phyloP scores from a whole-genome alignment of 257 asterid genomes.

The Solanum ahanhuiri region DNA sequence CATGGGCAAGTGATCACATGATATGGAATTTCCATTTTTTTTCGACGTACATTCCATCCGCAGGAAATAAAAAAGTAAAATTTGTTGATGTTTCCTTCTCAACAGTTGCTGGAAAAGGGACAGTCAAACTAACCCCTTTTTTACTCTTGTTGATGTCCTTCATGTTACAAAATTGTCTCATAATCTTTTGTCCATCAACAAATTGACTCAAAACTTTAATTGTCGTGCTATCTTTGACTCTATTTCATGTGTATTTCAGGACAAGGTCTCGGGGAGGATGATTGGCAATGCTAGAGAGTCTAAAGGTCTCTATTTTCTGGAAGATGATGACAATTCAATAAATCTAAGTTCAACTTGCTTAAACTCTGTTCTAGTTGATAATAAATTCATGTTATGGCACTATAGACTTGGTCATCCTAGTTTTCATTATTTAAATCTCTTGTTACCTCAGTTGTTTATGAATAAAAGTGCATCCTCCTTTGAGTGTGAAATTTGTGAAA shows the following conservation, averaged over 20 bases:
- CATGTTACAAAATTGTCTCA: not conserved
- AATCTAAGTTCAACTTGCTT: not conserved
- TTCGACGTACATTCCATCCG: not conserved
- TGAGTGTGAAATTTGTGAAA: not conserved
- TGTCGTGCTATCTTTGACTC: no score
- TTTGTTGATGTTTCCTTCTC: not conserved
- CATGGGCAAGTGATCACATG: not conserved
- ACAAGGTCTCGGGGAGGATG: no score
- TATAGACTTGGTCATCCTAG: not conserved
- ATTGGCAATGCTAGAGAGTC: no score
- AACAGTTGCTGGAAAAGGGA: not conserved
- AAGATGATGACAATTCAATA: not conserved
- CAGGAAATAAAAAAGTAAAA: not conserved
- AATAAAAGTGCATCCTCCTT: not conserved
- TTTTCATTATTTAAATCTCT: not conserved
- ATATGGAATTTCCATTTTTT: not conserved
- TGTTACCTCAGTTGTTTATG: not conserved
- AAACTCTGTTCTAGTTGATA: not conserved
- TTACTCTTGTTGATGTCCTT: not conserved
- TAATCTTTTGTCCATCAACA: not conserved
- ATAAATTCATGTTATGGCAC: not conserved
- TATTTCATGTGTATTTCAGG: no score
- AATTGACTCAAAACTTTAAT: not conserved
- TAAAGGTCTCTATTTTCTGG: no score
- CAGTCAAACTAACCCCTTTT: not conserved